A percentile compares a stretch with the other conserved stretches of the same genome.
Conservation (phyloP, 768 basidiomycete genomes). For the Termitomyces sp. region DNA sequence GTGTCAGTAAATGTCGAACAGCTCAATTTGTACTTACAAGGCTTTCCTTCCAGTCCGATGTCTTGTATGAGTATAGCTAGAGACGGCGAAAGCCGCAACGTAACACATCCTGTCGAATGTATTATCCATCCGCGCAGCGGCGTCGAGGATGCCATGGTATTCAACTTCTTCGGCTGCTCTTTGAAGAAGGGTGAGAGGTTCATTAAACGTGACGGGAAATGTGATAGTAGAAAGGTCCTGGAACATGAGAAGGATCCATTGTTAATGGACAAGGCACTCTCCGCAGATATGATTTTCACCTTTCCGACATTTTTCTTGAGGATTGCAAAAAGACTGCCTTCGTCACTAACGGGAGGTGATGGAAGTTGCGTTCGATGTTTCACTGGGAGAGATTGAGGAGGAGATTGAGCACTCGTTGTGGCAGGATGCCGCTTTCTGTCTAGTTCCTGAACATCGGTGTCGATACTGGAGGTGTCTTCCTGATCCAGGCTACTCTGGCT, state of each 20-base stretch:
- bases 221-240: constrained; percentile 80
- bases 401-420: not conserved
- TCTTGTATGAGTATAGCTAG: constrained; percentile 76
- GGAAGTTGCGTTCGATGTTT: constrained; percentile 55
- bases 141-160: constrained; percentile 63
- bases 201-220: constrained; percentile 88
- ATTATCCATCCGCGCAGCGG: constrained; percentile 55
- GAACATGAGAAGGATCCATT: not conserved
- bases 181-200: constrained; percentile 80
- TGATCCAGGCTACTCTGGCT: constrained; percentile 33
- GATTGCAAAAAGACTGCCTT: constrained; percentile 78
- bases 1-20: not conserved
- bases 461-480: constrained; percentile 45
- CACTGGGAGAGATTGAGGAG: constrained; percentile 22
- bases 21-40: constrained; percentile 53
- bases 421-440: not conserved
- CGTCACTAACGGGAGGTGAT: constrained; percentile 57
- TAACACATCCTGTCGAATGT: constrained; percentile 66
- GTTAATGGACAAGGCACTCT: not conserved
- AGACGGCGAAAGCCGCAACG: constrained; percentile 82
- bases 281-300: constrained; percentile 30
- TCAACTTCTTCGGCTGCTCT: constrained; percentile 81
- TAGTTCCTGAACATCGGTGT: constrained; percentile 37
- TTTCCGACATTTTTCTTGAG: constrained; percentile 89
- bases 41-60: constrained; percentile 82